These are phyloP conservation scores for Misopates orontium DNA, from an alignment of 257 asterid species.

Conservation along the genomic window DNA sequence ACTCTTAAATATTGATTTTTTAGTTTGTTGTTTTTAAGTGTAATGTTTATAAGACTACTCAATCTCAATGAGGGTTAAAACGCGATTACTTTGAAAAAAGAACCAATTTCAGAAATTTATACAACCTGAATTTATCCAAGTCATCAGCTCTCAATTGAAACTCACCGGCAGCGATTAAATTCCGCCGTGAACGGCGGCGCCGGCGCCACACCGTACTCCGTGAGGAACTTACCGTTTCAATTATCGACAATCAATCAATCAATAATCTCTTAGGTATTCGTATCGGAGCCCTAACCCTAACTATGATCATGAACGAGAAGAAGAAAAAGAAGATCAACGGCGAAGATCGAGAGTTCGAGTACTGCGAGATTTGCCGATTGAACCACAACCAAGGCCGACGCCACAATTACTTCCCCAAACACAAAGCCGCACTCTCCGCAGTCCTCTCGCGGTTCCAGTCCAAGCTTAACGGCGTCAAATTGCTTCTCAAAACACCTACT, in stretches of 20 bases:
- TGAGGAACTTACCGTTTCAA: neutral
- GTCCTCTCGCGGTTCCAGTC: constrained; percentile 73
- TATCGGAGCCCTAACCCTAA: constrained; percentile 12
- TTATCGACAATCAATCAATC: neutral
- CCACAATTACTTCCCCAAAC: constrained; percentile 72
- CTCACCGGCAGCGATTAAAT: constrained; percentile 2
- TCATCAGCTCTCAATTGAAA: too few relatives aligned
- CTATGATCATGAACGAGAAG: constrained; percentile 25
- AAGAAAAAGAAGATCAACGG: constrained; percentile 29
- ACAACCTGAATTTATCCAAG: too few relatives aligned
- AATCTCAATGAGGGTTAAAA: too few relatives aligned
- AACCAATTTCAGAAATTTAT: too few relatives aligned
- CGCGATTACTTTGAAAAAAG: too few relatives aligned
- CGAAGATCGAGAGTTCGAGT: constrained; percentile 46
- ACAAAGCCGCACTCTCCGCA: constrained; percentile 59
- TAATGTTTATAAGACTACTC: too few relatives aligned
- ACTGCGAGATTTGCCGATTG: constrained; percentile 72
- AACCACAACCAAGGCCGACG: constrained; percentile 81
- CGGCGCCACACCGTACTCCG: neutral
- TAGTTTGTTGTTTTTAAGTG: too few relatives aligned
- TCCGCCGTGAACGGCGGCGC: constrained; percentile 13
- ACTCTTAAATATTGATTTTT: too few relatives aligned
- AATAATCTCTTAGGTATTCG: too few relatives aligned
- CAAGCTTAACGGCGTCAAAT: constrained; percentile 54
- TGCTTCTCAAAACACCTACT: constrained; percentile 57